These are phyloP conservation scores for Fusarium penzigii DNA, from an alignment of 2,329 filamentous ascomycete genomes.

Conservation along the genomic window DNA sequence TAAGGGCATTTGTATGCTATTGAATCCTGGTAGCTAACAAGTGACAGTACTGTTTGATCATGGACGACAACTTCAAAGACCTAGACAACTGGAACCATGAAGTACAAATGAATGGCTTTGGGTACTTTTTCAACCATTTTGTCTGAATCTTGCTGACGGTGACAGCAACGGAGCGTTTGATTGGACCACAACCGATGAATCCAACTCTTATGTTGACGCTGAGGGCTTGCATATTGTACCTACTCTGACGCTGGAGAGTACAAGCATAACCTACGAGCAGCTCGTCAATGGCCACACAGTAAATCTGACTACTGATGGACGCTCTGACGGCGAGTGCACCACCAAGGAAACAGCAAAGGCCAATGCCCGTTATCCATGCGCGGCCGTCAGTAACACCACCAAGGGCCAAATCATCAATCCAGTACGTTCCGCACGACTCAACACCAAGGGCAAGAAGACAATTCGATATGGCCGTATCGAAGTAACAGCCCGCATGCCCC, in stretches of 20 bases:
- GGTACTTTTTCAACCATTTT: slow-evolving; percentile 26
- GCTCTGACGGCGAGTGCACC: slow-evolving; percentile 38
- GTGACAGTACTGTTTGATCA: slow-evolving; percentile 25
- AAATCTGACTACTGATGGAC: slow-evolving; percentile 44
- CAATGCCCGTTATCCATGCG: slow-evolving; percentile 32
- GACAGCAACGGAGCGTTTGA: slow-evolving; percentile 45
- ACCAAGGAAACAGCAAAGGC: slow-evolving; percentile 18
- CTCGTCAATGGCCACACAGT: slow-evolving; percentile 40
- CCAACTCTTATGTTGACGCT: slow-evolving; percentile 47
- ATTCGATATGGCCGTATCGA: slow-evolving; percentile 54
- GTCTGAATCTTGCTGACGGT: background rate
- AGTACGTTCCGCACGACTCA: slow-evolving; percentile 45
- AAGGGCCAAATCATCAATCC: slow-evolving; percentile 48
- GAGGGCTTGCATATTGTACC: slow-evolving; percentile 53
- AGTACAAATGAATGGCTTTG: slow-evolving; percentile 41
- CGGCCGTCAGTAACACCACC: slow-evolving; percentile 44
- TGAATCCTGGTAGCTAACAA: background rate
- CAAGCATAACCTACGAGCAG: slow-evolving; percentile 33
- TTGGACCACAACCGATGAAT: slow-evolving; percentile 49
- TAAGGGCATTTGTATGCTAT: background rate
- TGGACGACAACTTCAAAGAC: slow-evolving; percentile 30
- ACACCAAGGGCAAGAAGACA: slow-evolving; percentile 46
- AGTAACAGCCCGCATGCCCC: slow-evolving; percentile 53
- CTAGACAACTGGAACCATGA: slow-evolving; percentile 48
- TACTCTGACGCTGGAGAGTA: slow-evolving; percentile 42